These are phyloP conservation scores for Mucor sp. DNA, from an alignment of 371 early-diverging fungal genomes.

Conservation along the genomic window DNA sequence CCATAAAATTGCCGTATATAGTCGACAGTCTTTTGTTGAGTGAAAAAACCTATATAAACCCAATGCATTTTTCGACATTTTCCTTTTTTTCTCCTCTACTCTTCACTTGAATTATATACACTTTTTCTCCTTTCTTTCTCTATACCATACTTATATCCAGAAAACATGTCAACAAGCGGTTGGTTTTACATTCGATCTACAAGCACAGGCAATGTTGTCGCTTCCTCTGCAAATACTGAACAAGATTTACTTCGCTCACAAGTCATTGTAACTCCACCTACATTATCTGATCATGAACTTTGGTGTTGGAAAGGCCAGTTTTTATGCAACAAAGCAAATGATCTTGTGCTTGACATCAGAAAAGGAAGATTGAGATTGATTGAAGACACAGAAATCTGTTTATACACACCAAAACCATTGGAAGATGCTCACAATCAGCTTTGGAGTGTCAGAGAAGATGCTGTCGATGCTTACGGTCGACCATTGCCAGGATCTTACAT, in stretches of 20 bases:
- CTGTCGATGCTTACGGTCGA: slow-evolving; percentile 29
- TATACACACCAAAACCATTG: slow-evolving; percentile 36
- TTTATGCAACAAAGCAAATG: slow-evolving; percentile 43
- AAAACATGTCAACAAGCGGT: slow-evolving; percentile 20
- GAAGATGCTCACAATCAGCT: slow-evolving; percentile 46
- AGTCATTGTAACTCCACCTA: slow-evolving; percentile 36
- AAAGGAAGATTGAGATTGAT: slow-evolving; percentile 52
- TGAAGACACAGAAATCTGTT: slow-evolving; percentile 54
- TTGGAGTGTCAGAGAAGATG: slow-evolving; percentile 38
- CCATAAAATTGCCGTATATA: slow-evolving; percentile 16
- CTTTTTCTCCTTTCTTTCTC: slow-evolving; percentile 5
- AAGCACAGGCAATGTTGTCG: slow-evolving; percentile 37
- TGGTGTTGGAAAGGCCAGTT: slow-evolving; percentile 51
- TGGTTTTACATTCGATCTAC: slow-evolving; percentile 51
- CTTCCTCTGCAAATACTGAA: slow-evolving; percentile 17
- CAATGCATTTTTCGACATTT: neutral
- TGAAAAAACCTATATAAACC: slow-evolving; percentile 14
- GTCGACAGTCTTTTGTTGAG: neutral
- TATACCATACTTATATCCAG: neutral
- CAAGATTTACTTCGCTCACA: slow-evolving; percentile 36
- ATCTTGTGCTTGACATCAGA: slow-evolving; percentile 48
- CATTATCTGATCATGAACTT: slow-evolving; percentile 34
- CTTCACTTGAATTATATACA: slow-evolving; percentile 4
- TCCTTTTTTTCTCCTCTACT: slow-evolving; percentile 6
- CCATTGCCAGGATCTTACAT: slow-evolving; percentile 34